phyloP scores from a whole-genome alignment of 2,329 filamentous ascomycete species.

The Colletotrichum aenigma region DNA sequence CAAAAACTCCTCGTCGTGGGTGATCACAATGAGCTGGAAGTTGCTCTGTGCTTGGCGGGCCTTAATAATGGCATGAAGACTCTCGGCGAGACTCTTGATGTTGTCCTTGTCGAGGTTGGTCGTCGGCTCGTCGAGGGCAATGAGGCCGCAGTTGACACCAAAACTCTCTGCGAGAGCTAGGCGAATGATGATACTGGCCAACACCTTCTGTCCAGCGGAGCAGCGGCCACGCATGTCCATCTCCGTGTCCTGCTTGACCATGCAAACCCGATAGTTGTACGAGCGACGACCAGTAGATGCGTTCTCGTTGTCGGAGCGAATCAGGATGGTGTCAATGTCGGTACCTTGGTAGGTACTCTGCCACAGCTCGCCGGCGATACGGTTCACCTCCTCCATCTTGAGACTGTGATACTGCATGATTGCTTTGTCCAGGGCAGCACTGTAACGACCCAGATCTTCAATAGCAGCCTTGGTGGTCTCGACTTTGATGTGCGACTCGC shows the following conservation, averaged over 20 bases:
- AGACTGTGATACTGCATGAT: slow-evolving; percentile 96
- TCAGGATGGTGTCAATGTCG: slow-evolving; percentile 95
- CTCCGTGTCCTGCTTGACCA: slow-evolving; percentile 96
- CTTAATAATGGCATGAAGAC: slow-evolving; percentile 86
- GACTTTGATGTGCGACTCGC: slow-evolving; percentile 86
- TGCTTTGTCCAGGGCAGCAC: slow-evolving; percentile 86
- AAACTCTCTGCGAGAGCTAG: slow-evolving; percentile 96
- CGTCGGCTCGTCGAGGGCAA: slow-evolving; percentile 95
- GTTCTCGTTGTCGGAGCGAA: slow-evolving; percentile 84
- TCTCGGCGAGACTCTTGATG: slow-evolving; percentile 85
- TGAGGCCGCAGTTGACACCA: slow-evolving; percentile 92
- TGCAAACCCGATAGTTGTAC: slow-evolving; percentile 97
- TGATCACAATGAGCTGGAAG: slow-evolving; percentile 98
- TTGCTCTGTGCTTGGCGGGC: slow-evolving; percentile 84
- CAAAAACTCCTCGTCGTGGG: slow-evolving; percentile 96
- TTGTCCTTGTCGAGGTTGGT: slow-evolving; percentile 97
- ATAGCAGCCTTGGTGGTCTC: slow-evolving; percentile 92
- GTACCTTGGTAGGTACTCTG: slow-evolving; percentile 95
- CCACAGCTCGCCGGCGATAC: slow-evolving; percentile 96
- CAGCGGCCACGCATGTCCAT: slow-evolving; percentile 99
- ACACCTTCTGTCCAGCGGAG: slow-evolving; percentile 94
- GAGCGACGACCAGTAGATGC: slow-evolving; percentile 72
- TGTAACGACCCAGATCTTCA: slow-evolving; percentile 85
- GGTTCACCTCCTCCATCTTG: slow-evolving; percentile 99
- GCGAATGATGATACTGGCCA: slow-evolving; percentile 96